Evolutionary conservation across 805 yeast genomes (phyloP).

Genomic region (Yarrowia hollandica): DNA sequence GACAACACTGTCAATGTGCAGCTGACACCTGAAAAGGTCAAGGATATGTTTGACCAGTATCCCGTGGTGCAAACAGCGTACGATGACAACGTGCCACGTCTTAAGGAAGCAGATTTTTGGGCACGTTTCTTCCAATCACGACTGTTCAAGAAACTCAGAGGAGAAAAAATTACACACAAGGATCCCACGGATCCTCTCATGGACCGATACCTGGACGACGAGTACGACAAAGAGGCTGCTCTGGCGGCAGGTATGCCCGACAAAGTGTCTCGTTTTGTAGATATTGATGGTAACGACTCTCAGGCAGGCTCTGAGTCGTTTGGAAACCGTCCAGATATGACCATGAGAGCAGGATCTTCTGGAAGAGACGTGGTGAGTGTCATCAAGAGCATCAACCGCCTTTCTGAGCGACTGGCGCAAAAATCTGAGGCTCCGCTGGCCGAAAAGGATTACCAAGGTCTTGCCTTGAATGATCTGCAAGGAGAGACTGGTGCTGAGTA

Average conservation of each 20-base stretch:
- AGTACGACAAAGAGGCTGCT: conserved; percentile 45
- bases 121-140: conserved; percentile 90
- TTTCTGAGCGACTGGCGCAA: conserved; percentile 74
- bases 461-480: not conserved
- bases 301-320: conserved; percentile 66
- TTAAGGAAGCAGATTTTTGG: conserved; percentile 94
- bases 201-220: conserved; percentile 69
- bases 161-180: conserved; percentile 74
- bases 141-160: conserved; percentile 80
- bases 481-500: conserved; percentile 4
- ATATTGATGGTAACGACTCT: conserved; percentile 75
- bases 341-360: conserved; percentile 68
- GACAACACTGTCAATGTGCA: conserved; percentile 93
- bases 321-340: conserved; percentile 84
- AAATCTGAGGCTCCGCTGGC: conserved; percentile 9
- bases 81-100: conserved; percentile 84
- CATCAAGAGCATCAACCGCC: conserved; percentile 82
- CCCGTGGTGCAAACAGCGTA: conserved; percentile 90
- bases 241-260: conserved; percentile 22
- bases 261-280: conserved; percentile 67
- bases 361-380: conserved; percentile 71
- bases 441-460: not conserved
- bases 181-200: conserved; percentile 82
- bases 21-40: conserved; percentile 85
- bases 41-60: conserved; percentile 85